Base-by-base conservation (phyloP, 306 rosid genomes). In the Begonia peltatifolia region DNA sequence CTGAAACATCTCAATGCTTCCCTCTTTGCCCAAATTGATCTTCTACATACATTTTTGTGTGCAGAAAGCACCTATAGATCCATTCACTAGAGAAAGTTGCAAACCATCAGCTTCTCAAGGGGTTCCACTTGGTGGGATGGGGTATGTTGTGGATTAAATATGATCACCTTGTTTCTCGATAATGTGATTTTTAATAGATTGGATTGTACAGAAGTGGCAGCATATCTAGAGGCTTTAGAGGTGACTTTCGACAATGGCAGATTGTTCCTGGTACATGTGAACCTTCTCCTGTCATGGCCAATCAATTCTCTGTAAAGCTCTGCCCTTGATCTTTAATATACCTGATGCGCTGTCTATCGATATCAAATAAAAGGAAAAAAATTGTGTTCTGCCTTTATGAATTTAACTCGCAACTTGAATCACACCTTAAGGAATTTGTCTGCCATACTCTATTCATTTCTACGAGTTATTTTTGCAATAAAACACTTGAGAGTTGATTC, bases 51-150 rank as follows among this genome's bases (percentile, higher is more conserved):
- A 48, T 59, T 43, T 70, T 50, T 61, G 50, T 57, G 16, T 71
- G 76, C 87, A 90, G 99, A 90, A 86, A 79, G 95, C 99, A 18
- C 99, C 99, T 18, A 90, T 90, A 59, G 99, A 90, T 76, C 99
- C 95, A 68, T 90, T 90, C 76, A 83, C 82, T 57, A 76, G 94
- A 65, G 92, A 79, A 68, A 81, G 82, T 76, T 90, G 95, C 84
- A 83, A 83, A 75, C 99, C 99, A 57, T 90, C 99, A 57, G 95
- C 99, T 57, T 65, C 99, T 55, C 99, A 85, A 75, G 99, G 99
- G 50, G 95, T 90, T 76, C 99, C 99, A 13, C 92, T 90, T 55
- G 95, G 99, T 59, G 99, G 95, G 70, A 90, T 90, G 99, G 99
- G 99, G 99, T 90, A 71, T 59, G 94, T 36, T 47, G 14, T 54